phyloP scores from a whole-genome alignment of 2,329 filamentous ascomycete species.

The Calycina herbarum region DNA sequence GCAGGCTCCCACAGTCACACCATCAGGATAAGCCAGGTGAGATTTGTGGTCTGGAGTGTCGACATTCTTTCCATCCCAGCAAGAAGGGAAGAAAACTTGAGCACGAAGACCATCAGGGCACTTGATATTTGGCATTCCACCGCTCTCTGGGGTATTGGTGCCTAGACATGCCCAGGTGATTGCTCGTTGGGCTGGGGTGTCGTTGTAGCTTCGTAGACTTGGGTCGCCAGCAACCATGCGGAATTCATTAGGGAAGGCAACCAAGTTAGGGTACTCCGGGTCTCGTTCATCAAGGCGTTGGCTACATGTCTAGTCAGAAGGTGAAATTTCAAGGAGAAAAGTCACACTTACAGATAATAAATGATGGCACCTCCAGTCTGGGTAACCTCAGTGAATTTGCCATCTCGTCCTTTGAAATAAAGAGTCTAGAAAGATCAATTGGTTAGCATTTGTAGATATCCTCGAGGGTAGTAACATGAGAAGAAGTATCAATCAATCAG shows the following conservation, averaged over 20 bases:
- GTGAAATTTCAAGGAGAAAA: slow-evolving; percentile 2
- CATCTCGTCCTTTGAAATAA: slow-evolving; percentile 54
- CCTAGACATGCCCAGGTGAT: slow-evolving; percentile 58
- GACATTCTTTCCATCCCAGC: slow-evolving; percentile 61
- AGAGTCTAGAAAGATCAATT: slow-evolving; percentile 40
- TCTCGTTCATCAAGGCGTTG: slow-evolving; percentile 44
- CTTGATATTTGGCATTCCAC: slow-evolving; percentile 54
- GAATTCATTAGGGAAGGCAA: slow-evolving; percentile 61
- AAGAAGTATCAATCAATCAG: background rate
- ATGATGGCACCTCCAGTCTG: slow-evolving; percentile 52
- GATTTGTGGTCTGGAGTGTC: slow-evolving; percentile 56
- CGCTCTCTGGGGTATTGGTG: slow-evolving; percentile 46
- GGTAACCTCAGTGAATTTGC: slow-evolving; percentile 50
- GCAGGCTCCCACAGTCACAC: slow-evolving; percentile 49
- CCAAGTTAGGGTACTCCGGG: slow-evolving; percentile 45
- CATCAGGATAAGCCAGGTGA: slow-evolving; percentile 55
- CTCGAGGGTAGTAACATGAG: background rate
- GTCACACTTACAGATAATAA: slow-evolving; percentile 52
- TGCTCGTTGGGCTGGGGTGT: slow-evolving; percentile 47
- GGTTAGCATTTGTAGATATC: background rate
- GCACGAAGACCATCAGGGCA: slow-evolving; percentile 53
- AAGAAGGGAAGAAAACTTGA: slow-evolving; percentile 56
- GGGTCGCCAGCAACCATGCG: slow-evolving; percentile 66
- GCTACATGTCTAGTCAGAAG: slow-evolving; percentile 22
- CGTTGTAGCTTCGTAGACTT: slow-evolving; percentile 49